These are phyloP conservation scores for Kodamaea lidongshanica DNA, from an alignment of 805 yeast species.

Conservation along the genomic window DNA sequence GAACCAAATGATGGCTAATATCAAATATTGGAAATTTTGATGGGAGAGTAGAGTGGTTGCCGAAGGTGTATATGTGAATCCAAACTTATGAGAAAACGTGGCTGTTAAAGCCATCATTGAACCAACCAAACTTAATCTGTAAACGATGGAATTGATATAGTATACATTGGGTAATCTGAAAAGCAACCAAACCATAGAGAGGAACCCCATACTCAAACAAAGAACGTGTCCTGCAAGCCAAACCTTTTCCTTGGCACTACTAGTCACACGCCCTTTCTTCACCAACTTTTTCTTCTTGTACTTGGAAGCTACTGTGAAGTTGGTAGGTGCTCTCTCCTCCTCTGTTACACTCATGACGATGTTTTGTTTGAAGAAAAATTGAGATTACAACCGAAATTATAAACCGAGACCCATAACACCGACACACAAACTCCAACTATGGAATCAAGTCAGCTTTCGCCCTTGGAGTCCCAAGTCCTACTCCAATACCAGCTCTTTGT, in stretches of 20 bases:
- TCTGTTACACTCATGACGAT: constrained; percentile 2
- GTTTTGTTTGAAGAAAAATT: not conserved
- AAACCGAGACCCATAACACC: constrained; percentile 1
- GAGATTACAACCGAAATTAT: not conserved
- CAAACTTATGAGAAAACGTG: constrained; percentile 54
- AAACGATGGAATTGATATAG: constrained; percentile 45
- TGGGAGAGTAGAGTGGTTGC: constrained; percentile 61
- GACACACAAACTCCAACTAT: constrained; percentile 2
- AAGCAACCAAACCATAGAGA: constrained; percentile 31
- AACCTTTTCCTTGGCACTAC: constrained; percentile 38
- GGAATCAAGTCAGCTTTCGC: constrained; percentile 18
- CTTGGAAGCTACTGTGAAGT: constrained; percentile 11
- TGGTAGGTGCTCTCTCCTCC: constrained; percentile 10
- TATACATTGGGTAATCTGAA: constrained; percentile 33
- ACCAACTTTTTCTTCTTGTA: constrained; percentile 24
- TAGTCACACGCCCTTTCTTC: constrained; percentile 20
- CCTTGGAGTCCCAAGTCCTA: constrained; percentile 30
- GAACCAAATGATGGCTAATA: constrained; percentile 54
- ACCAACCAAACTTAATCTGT: constrained; percentile 54
- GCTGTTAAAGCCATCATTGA: constrained; percentile 46
- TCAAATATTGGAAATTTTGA: constrained; percentile 66
- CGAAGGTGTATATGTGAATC: constrained; percentile 51
- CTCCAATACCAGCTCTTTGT: constrained; percentile 35
- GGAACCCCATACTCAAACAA: constrained; percentile 42
- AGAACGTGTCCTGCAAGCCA: constrained; percentile 56